These are phyloP conservation scores for Pyrenophora teres DNA, from an alignment of 2,329 filamentous ascomycete species.

Conservation along the genomic window DNA sequence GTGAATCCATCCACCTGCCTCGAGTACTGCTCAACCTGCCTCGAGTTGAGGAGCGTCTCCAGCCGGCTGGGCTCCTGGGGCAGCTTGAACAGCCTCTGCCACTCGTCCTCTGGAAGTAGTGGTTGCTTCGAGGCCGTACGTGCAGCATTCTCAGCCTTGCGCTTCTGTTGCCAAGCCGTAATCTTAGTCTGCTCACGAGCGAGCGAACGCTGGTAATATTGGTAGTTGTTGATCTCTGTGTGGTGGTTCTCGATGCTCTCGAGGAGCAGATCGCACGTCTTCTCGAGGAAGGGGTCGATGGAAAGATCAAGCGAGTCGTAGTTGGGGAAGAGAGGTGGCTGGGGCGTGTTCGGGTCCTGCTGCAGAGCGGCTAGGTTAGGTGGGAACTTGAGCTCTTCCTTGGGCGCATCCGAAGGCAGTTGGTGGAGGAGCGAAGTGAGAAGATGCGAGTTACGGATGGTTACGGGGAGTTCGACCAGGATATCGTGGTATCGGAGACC, in stretches of 20 bases:
- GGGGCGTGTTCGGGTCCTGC: conserved; percentile 63
- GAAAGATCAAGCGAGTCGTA: conserved; percentile 88
- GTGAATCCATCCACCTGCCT: conserved; percentile 97
- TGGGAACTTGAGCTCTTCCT: conserved; percentile 74
- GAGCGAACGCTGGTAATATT: conserved; percentile 93
- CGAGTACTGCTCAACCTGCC: conserved; percentile 97
- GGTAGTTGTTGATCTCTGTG: conserved; percentile 98
- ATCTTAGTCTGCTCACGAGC: conserved; percentile 96
- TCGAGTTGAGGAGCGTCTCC: conserved; percentile 91
- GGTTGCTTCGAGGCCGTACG: conserved; percentile 85
- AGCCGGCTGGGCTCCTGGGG: conserved; percentile 91
- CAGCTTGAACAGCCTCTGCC: conserved; percentile 97
- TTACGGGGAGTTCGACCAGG: conserved; percentile 84
- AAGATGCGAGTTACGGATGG: conserved; percentile 95
- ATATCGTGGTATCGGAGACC: conserved; percentile 94
- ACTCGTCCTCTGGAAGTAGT: conserved; percentile 92
- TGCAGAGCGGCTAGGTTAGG: conserved; percentile 78
- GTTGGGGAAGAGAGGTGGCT: conserved; percentile 77
- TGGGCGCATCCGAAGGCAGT: conserved; percentile 70
- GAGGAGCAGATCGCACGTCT: conserved; percentile 93
- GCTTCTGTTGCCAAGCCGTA: conserved; percentile 92
- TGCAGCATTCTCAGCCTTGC: conserved; percentile 91
- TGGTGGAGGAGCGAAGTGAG: conserved; percentile 95
- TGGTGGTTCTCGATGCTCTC: conserved; percentile 98
- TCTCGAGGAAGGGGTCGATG: conserved; percentile 97